Percentiles rank a stretch among this genome's conserved stretches.
Evolutionary conservation across 441 rosid species (phyloP).

Genomic region (Croton setiger): DNA sequence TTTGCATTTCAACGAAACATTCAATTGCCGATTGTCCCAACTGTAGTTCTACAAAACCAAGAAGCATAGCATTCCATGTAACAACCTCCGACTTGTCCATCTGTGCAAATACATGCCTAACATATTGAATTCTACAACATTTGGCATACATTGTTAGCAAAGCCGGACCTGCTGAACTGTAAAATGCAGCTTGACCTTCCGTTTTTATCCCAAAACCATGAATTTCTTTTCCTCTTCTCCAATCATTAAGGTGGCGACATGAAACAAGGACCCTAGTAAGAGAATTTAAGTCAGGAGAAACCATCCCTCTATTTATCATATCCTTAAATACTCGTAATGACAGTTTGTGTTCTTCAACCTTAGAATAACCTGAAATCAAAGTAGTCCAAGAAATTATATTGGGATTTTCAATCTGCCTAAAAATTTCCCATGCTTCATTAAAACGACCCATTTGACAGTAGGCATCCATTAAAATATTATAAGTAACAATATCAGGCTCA

Average conservation of each 20-base stretch:
- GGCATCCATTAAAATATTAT: conserved; percentile 34
- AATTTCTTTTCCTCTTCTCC: conserved; percentile 28
- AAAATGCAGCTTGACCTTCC: conserved; percentile 25
- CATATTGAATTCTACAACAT: conserved; percentile 31
- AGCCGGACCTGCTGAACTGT: conserved; percentile 35
- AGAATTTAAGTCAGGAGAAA: conserved; percentile 28
- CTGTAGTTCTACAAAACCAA: conserved; percentile 30
- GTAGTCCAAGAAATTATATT: conserved; percentile 44
- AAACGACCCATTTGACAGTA: conserved; percentile 19
- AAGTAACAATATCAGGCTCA: conserved; percentile 25
- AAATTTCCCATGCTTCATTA: conserved; percentile 45
- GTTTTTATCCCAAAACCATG: conserved; percentile 31
- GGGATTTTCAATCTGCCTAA: conserved; percentile 42
- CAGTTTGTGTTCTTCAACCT: conserved; percentile 23
- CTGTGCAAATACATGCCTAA: conserved; percentile 24
- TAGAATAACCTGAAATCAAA: conserved; percentile 32
- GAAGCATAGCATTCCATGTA: conserved; percentile 42
- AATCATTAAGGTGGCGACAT: conserved; percentile 27
- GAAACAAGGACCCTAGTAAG: conserved; percentile 33
- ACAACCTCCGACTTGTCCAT: conserved; percentile 36
- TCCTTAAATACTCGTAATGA: conserved; percentile 26
- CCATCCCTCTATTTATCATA: conserved; percentile 21
- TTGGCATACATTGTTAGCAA: conserved; percentile 29
- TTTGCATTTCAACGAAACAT: conserved; percentile 25
- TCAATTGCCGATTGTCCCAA: conserved; percentile 19